Percentiles rank a stretch among this genome's conserved stretches.
Conservation (phyloP, 352 stramenopile genomes). For the Halophytophthora batemanensis region DNA sequence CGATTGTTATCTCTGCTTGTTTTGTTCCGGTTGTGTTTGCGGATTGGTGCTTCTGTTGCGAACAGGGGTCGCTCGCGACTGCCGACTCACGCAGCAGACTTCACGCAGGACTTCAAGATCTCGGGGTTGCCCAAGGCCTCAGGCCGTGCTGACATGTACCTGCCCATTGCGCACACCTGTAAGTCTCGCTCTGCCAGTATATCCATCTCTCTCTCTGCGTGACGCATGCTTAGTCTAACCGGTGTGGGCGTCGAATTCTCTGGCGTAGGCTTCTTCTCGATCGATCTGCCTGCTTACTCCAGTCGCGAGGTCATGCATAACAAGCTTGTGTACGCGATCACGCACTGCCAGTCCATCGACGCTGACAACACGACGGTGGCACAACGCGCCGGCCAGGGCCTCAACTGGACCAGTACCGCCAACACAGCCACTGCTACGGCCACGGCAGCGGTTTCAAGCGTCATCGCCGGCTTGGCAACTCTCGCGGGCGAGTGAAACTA, state of each 20-base stretch:
- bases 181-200: slow-evolving; percentile 9
- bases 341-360: slow-evolving; percentile 85
- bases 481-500: slow-evolving; percentile 20
- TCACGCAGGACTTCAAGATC: slow-evolving; percentile 90
- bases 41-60: too few relatives aligned
- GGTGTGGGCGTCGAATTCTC: slow-evolving; percentile 1
- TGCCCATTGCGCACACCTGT: slow-evolving; percentile 87
- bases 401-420: slow-evolving; percentile 75
- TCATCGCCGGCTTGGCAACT: slow-evolving; percentile 48
- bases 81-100: slow-evolving; percentile 85
- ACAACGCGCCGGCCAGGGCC: slow-evolving; percentile 77
- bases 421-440: slow-evolving; percentile 35
- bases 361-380: slow-evolving; percentile 88
- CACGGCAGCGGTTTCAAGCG: slow-evolving; percentile 55
- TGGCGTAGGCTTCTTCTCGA: slow-evolving; percentile 79
- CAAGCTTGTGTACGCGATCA: slow-evolving; percentile 87
- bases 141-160: slow-evolving; percentile 73
- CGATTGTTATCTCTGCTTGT: too few relatives aligned
- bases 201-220: not conserved
- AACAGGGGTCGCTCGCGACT: slow-evolving; percentile 81
- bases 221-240: slow-evolving; percentile 12
- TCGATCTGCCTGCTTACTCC: slow-evolving; percentile 80
- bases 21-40: slow-evolving; percentile 6
- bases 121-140: slow-evolving; percentile 76
- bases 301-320: slow-evolving; percentile 74